Evolutionary conservation across 225 moss, liverwort and hornwort genomes (phyloP).

Genomic region (Marchantia paleacea): DNA sequence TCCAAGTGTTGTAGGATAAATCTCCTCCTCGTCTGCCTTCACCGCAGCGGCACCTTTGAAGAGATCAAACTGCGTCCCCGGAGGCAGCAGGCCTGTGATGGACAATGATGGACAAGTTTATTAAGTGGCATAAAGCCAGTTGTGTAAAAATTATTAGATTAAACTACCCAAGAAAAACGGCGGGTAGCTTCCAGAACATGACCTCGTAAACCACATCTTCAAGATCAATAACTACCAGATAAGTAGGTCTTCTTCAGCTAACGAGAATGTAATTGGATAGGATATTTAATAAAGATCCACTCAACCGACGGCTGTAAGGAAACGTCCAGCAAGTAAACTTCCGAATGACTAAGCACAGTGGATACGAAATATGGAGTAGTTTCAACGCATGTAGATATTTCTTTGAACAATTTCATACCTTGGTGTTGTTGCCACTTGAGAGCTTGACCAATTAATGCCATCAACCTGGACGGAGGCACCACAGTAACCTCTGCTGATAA

Average conservation of each 20-base stretch:
- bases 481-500: conserved; percentile 92
- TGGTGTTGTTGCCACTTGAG: conserved; percentile 99
- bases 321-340: neutral
- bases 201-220: no score
- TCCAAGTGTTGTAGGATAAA: conserved; percentile 77
- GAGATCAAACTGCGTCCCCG: conserved; percentile 94
- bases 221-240: no score
- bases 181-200: no score
- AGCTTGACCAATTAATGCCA: conserved; percentile 97
- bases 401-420: conserved; percentile 38
- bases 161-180: no score
- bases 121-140: no score
- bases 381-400: neutral
- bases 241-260: no score
- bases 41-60: conserved; percentile 98
- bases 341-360: neutral
- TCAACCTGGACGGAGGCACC: conserved; percentile 93
- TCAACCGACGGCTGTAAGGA: no score
- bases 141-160: no score
- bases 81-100: conserved; percentile 80
- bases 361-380: neutral
- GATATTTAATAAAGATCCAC: no score
- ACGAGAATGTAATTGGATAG: no score
- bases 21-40: conserved; percentile 96
- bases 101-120: neutral